phyloP scores from a whole-genome alignment of 1,139 yeast species.

The Wickerhamomyces sp. region DNA sequence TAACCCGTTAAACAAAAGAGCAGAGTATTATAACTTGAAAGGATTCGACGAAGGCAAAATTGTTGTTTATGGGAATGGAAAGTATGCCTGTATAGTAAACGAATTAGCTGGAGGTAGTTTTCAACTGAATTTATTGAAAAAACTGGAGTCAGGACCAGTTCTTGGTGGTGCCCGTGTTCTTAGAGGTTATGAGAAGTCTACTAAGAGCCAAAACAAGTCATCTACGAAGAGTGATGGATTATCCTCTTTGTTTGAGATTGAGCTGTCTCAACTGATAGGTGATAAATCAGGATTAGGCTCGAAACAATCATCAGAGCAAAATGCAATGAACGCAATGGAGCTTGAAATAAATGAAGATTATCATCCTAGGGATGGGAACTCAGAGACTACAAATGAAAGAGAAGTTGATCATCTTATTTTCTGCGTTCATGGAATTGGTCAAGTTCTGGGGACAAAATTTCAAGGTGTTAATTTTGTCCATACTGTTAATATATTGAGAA shows the following conservation, averaged over 20 bases:
- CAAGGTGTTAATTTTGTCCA: slow-evolving; percentile 83
- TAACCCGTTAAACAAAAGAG: slow-evolving; percentile 12
- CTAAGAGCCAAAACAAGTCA: slow-evolving; percentile 3
- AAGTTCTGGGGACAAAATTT: slow-evolving; percentile 40
- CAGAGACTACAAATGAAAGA: slow-evolving; percentile 32
- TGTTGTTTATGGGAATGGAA: slow-evolving; percentile 32
- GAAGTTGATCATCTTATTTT: slow-evolving; percentile 74
- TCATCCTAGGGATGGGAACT: slow-evolving; percentile 29
- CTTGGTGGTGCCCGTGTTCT: slow-evolving; percentile 26
- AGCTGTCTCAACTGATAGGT: slow-evolving; percentile 19
- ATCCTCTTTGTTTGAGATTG: slow-evolving; percentile 17
- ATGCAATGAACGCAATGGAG: slow-evolving; percentile 31
- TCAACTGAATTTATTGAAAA: slow-evolving; percentile 21
- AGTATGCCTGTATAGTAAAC: slow-evolving; percentile 33
- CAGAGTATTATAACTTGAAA: slow-evolving; percentile 19
- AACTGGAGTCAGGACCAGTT: slow-evolving; percentile 13
- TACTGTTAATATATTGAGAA: slow-evolving; percentile 66
- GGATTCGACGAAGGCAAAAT: slow-evolving; percentile 26
- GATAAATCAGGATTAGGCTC: slow-evolving; percentile 15
- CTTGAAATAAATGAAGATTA: slow-evolving; percentile 51
- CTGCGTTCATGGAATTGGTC: slow-evolving; percentile 24
- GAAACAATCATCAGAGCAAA: slow-evolving; percentile 23
- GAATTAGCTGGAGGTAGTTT: slow-evolving; percentile 31
- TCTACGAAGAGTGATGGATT: slow-evolving; percentile 3
- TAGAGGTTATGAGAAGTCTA: slow-evolving; percentile 26